Percentiles rank a stretch among this genome's conserved stretches.
Conservation (phyloP, 2,329 filamentous ascomycete species). For the Phialemonium atrogriseum region DNA sequence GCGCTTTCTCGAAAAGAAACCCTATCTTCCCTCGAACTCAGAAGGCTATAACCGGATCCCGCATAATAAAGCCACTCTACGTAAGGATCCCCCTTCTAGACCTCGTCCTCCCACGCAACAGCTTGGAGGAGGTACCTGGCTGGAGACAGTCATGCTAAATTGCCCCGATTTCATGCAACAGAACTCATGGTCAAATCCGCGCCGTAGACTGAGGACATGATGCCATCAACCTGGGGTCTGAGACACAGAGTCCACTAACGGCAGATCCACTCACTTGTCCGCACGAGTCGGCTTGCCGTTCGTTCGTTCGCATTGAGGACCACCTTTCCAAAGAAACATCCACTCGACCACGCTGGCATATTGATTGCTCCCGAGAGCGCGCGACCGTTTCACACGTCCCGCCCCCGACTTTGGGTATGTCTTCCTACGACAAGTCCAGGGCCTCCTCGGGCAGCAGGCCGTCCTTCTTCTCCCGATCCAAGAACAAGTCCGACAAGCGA, state of each 20-base stretch:
- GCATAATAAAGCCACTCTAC: too few species aligned
- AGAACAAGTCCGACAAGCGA: constrained; percentile 65
- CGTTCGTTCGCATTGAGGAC: constrained; percentile 13
- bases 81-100: too few species aligned
- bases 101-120: too few species aligned
- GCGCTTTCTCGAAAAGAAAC: too few species aligned
- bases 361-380: constrained; percentile 5
- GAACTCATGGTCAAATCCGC: too few species aligned
- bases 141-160: constrained; percentile 1
- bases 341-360: constrained; percentile 8
- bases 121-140: too few species aligned
- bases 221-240: constrained; percentile 30
- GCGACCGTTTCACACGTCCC: constrained; percentile 15
- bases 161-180: constrained; percentile 18
- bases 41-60: too few species aligned
- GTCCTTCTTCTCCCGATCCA: constrained; percentile 84
- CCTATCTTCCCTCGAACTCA: too few species aligned
- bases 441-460: constrained; percentile 59
- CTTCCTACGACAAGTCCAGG: constrained; percentile 67
- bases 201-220: constrained; percentile 32
- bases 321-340: background rate
- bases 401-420: constrained; percentile 38
- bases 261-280: constrained; percentile 17
- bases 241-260: constrained; percentile 31
- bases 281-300: too few species aligned